Evolutionary conservation across 148 eudicot species (phyloP), one percentile per base, ranked within the genome.

Genomic region (Spergularia marina): DNA sequence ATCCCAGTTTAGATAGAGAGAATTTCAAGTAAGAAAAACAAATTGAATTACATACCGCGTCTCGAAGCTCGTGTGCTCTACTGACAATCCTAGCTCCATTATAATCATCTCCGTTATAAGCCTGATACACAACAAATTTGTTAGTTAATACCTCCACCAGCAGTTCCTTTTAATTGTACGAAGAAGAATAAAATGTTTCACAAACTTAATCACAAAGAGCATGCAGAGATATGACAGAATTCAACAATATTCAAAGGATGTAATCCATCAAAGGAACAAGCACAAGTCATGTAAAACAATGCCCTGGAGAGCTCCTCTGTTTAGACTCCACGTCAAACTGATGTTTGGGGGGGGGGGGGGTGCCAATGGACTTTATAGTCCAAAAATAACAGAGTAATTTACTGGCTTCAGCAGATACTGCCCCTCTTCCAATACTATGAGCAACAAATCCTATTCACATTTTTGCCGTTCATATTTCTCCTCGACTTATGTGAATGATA

Each of bases 71-170:
- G 71, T 88, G 76, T 70, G 99, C 99, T 86, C 99, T 86, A 82
- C 99, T 96, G 68, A 96, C 99, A 79, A 96, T 96, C 79, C 99
- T 88, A 74, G 99, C 91, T 80, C 99, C 99, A 79, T 89, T 96
- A 85, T 96, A 96, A 81, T 96, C 99, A 79, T 96, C 89, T 74
- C 99, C 96, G 52, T 96, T 96, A 73, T 96, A 96, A 71, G 71
- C 91, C 99, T 96, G 89, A 70, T 5, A 76, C 59, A 70, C 12
- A 71, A 74, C 58, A 74, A 74, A 65, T 1, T 14, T 39, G 36
- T 49, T 57, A 63, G 79, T 72, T 51, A 71, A 36, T 34, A 75
- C 13, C 47, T 40, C 25, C 36, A 70, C 23, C 52, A 54, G 1
- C 23, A 53, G 15, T 14, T 65, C 34, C 59, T 30, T 21, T 36